Conservation (phyloP, 768 basidiomycete genomes). For the Pleurotus pulmonarius region DNA sequence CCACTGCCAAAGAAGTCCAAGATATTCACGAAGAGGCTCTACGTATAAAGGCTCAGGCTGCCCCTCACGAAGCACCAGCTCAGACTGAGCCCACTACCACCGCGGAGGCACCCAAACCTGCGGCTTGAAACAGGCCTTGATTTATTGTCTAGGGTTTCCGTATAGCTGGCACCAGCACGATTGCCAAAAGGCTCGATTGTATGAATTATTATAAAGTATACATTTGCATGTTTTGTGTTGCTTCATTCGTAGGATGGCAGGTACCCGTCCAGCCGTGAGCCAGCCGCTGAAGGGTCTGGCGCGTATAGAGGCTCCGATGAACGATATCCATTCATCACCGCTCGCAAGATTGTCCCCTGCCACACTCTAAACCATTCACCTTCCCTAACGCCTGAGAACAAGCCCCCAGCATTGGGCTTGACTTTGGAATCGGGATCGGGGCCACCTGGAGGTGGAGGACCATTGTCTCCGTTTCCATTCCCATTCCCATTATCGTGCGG, state of each 20-base stretch:
- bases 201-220: background rate
- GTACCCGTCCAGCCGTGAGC: slow-evolving; percentile 27
- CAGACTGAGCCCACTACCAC: background rate
- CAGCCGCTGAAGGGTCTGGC: slow-evolving; percentile 10
- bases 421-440: slow-evolving; percentile 1
- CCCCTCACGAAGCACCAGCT: slow-evolving; percentile 19
- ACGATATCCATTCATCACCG: slow-evolving; percentile 45
- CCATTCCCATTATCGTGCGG: slow-evolving; percentile 12
- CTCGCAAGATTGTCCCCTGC: slow-evolving; percentile 64
- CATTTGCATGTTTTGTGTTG: background rate
- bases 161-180: background rate
- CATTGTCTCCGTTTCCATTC: background rate
- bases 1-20: slow-evolving; percentile 79
- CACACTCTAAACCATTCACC: slow-evolving; percentile 78
- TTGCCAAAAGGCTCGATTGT: no score
- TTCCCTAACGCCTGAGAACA: slow-evolving; percentile 59
- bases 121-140: background rate
- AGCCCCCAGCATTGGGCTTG: slow-evolving; percentile 24
- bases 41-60: slow-evolving; percentile 68
- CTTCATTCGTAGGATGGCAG: background rate
- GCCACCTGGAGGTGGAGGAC: background rate
- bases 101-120: background rate
- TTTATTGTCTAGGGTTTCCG: background rate
- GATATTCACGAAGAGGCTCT: slow-evolving; percentile 94
- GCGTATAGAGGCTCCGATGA: slow-evolving; percentile 30